Base-by-base conservation (phyloP, 768 basidiomycete species). In the Mycena sanguinolenta region DNA sequence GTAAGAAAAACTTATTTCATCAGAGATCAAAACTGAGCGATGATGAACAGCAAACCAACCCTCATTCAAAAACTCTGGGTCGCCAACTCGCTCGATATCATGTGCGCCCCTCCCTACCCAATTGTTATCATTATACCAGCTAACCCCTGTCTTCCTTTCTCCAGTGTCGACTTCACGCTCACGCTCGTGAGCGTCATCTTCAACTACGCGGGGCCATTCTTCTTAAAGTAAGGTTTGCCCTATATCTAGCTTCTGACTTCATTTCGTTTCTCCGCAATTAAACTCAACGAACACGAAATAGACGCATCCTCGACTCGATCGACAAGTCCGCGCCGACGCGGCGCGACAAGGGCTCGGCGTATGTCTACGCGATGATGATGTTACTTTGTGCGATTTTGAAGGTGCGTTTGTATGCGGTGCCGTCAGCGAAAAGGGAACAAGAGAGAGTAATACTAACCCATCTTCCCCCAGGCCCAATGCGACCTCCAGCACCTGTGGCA, bases 151-250 rank as follows among this genome's bases (percentile, higher is more conserved):
- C 16, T 3, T 39, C 32, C 16, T 21, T 55, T 54, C 10, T 34
- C 6, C 19, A 89, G 88, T 30, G 69, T 94, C 50, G 95, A 96
- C 76, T 90, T 91, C 69, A 17, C 73, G 2, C 81, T 96, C 53
- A 94, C 95, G 0, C 81, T 91, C 70, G 76, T 91, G 65, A 90
- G 90, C 73, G 90, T 96, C 42, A 30, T 87, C 0, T 92, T 95
- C 81, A 92, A 92, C 74, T 97, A 96, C 80, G 85, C 90, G 0
- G 88, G 89, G 0, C 96, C 96, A 9, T 96, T 91, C 82, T 96
- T 97, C 83, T 84, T 98, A 52, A 95, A 94, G 89, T 89, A 57
- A 65, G 86, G 80, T 10, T 46, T 32, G 32, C 32, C 6, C 32
- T 27, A 30, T n/a, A 9, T 6, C 27, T 39, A 5, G 21, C n/a